phyloP scores from a whole-genome alignment of 345 rosid species.

The Carallia brachiata region DNA sequence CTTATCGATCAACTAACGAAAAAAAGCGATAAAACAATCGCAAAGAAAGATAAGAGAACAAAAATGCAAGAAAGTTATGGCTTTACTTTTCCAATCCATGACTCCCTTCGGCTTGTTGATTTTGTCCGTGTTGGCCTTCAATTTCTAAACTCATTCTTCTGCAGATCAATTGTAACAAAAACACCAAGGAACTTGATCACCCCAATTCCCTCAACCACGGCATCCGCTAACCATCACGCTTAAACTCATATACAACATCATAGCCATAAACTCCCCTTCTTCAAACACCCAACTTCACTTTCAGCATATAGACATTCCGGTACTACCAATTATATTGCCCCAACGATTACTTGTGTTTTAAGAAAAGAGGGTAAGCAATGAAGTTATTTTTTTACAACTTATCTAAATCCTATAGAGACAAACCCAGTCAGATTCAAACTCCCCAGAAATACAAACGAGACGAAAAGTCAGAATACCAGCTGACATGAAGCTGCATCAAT shows the following conservation, averaged over 20 bases:
- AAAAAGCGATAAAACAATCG: not conserved
- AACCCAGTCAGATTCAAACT: slow-evolving; percentile 4
- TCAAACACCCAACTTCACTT: not conserved
- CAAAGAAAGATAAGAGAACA: not conserved
- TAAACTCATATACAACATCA: not conserved
- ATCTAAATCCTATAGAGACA: not conserved
- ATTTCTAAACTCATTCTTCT: slow-evolving; percentile 63
- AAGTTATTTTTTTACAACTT: not conserved
- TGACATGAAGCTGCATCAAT: slow-evolving; percentile 3
- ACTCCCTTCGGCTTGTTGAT: slow-evolving; percentile 38
- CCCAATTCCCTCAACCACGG: not conserved
- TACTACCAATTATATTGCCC: not conserved
- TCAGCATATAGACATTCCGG: not conserved
- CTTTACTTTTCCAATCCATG: slow-evolving; percentile 43
- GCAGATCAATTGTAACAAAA: slow-evolving; percentile 1
- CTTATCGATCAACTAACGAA: not conserved
- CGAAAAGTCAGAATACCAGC: slow-evolving; percentile 1
- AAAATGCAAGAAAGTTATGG: slow-evolving; percentile 2
- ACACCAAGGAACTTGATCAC: not conserved
- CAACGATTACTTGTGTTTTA: not conserved
- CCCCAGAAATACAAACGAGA: not conserved
- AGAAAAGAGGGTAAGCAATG: not conserved
- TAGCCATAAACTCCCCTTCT: not conserved
- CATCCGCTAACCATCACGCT: not conserved
- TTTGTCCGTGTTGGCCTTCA: slow-evolving; percentile 40